These are phyloP conservation scores for Xylaria multiplex DNA, from an alignment of 2,329 filamentous ascomycete genomes.

Conservation along the genomic window DNA sequence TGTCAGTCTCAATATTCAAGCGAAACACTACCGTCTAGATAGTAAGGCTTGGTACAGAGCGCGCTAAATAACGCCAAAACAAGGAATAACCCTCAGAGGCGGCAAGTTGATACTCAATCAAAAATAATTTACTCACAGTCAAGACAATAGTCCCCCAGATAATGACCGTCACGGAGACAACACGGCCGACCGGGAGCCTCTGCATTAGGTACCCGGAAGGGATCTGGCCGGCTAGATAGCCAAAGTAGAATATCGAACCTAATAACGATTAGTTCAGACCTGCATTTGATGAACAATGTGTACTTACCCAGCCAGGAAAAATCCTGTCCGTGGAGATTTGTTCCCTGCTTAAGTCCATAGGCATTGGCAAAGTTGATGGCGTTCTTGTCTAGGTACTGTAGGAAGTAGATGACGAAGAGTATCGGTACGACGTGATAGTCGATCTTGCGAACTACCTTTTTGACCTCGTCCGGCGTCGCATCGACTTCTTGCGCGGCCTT, in stretches of 20 bases:
- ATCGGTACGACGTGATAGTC: slow-evolving; percentile 47
- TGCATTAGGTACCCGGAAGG: slow-evolving; percentile 59
- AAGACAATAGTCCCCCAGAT: slow-evolving; percentile 61
- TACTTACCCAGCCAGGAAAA: slow-evolving; percentile 60
- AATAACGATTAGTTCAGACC: slow-evolving; percentile 19
- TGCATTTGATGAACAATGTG: slow-evolving; percentile 51
- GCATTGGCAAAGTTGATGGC: slow-evolving; percentile 62
- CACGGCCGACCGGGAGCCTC: slow-evolving; percentile 59
- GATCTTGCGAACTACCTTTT: slow-evolving; percentile 48
- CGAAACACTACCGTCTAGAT: too few relatives aligned
- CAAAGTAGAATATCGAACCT: slow-evolving; percentile 63
- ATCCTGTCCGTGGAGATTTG: slow-evolving; percentile 58
- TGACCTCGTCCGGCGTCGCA: slow-evolving; percentile 44
- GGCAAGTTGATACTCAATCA: not conserved
- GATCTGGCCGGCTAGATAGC: slow-evolving; percentile 57
- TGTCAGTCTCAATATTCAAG: slow-evolving; percentile 16
- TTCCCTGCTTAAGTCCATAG: slow-evolving; percentile 59
- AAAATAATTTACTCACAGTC: slow-evolving; percentile 41
- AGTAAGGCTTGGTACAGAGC: too few relatives aligned
- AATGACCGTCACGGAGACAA: slow-evolving; percentile 56
- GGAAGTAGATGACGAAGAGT: slow-evolving; percentile 48
- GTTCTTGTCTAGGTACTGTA: slow-evolving; percentile 54
- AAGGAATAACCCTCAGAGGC: not conserved
- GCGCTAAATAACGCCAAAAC: too few relatives aligned
- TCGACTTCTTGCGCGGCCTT: slow-evolving; percentile 41